phyloP scores from a whole-genome alignment of 2,329 filamentous ascomycete genomes.

The Aschersonia sp. region DNA sequence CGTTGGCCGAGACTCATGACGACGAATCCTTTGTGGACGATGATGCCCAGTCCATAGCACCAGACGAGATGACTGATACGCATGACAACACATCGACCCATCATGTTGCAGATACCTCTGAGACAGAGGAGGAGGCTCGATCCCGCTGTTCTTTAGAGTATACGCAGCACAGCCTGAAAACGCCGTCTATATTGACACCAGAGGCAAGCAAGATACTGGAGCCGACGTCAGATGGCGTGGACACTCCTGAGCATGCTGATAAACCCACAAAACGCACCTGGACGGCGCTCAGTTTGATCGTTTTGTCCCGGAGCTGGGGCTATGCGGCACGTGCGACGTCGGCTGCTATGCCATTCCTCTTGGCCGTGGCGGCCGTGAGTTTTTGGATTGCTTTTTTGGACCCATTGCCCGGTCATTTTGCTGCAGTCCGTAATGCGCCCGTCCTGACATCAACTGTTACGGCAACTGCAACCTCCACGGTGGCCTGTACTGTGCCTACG shows the following conservation, averaged over 20 bases:
- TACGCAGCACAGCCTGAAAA: constrained; percentile 31
- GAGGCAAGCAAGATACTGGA: constrained; percentile 17
- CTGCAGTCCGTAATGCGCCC: background rate
- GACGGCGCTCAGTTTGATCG: background rate
- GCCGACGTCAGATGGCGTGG: constrained; percentile 3
- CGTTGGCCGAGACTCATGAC: constrained; percentile 31
- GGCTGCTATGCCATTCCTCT: constrained; percentile 10
- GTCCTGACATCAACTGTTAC: constrained; percentile 8
- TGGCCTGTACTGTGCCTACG: constrained; percentile 5
- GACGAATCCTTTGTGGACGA: constrained; percentile 24
- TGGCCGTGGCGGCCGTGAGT: constrained; percentile 11
- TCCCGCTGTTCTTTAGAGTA: constrained; percentile 30
- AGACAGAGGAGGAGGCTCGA: constrained; percentile 23
- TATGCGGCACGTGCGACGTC: constrained; percentile 3
- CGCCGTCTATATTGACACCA: constrained; percentile 24
- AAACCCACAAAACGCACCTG: background rate
- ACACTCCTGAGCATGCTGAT: background rate
- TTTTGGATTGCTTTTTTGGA: constrained; percentile 14
- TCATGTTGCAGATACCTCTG: constrained; percentile 5
- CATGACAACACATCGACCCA: background rate
- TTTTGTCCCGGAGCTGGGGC: constrained; percentile 1
- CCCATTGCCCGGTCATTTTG: constrained; percentile 8
- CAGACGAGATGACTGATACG: constrained; percentile 3
- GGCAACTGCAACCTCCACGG: constrained; percentile 6
- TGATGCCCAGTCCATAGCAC: constrained; percentile 9